These are phyloP conservation scores for Chrysoporthe deuterocubensis DNA, from an alignment of 2,329 filamentous ascomycete species.

Conservation along the genomic window DNA sequence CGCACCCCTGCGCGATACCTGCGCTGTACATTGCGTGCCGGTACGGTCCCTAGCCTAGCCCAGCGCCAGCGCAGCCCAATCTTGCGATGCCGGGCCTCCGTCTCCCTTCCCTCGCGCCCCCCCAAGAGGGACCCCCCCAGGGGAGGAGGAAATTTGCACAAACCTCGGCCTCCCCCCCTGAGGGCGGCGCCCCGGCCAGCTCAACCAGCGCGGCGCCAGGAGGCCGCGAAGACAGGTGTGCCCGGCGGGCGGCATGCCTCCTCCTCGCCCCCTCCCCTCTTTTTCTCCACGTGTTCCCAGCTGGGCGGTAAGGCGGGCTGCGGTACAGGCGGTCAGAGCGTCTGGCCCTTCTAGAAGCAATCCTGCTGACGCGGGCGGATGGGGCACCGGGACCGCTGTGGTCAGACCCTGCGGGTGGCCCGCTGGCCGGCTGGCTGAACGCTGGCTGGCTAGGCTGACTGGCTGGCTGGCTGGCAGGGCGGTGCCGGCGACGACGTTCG, in stretches of 20 bases:
- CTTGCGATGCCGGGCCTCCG: not conserved
- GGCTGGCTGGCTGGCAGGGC: too few relatives aligned
- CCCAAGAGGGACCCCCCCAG: not conserved
- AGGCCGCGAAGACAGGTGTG: conserved; percentile 3
- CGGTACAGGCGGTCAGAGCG: conserved; percentile 18
- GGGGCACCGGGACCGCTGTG: not conserved
- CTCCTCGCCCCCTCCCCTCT: not conserved
- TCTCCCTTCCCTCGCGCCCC: not conserved
- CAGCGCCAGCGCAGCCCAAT: conserved; percentile 10
- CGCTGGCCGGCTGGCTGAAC: not conserved
- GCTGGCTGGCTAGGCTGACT: too few relatives aligned
- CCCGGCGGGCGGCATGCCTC: not conserved
- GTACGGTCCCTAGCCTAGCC: not conserved
- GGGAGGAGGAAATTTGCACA: not conserved
- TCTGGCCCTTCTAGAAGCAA: conserved; percentile 6
- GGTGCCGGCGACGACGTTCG: not conserved
- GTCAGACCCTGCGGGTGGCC: conserved; percentile 6
- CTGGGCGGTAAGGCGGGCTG: conserved; percentile 7
- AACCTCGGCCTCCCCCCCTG: conserved; percentile 7
- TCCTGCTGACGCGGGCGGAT: conserved; percentile 4
- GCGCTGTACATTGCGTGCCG: conserved; percentile 2
- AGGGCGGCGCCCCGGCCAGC: not conserved
- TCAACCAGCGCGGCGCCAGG: not conserved
- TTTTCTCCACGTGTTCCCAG: conserved; percentile 22
- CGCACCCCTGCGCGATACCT: conserved; percentile 9